Conservation (phyloP, 2,329 filamentous ascomycete species). For the Ascochyta clinopodiicola region DNA sequence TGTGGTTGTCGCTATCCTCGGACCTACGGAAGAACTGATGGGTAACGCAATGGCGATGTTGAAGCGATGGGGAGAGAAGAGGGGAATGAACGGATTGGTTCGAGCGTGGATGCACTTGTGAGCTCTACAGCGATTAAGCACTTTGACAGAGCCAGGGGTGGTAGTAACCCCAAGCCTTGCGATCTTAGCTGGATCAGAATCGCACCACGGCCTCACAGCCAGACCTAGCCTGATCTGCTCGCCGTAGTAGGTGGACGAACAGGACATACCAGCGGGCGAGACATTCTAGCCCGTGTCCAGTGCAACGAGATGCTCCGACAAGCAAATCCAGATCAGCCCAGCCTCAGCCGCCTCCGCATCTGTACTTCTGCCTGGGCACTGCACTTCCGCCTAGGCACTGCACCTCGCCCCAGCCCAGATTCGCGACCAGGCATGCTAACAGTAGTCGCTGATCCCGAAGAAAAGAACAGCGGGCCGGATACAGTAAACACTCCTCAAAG, state of each 20-base stretch:
- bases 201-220: neutral
- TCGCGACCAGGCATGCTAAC: no score
- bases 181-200: neutral
- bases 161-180: no score
- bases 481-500: no score
- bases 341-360: no score
- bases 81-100: constrained; percentile 14
- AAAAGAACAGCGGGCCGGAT: no score
- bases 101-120: constrained; percentile 16
- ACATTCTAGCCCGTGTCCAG: neutral
- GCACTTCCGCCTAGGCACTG: no score
- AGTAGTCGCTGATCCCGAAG: no score
- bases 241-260: no score
- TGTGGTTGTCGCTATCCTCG: constrained; percentile 29
- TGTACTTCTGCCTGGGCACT: no score
- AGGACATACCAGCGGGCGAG: no score
- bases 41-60: constrained; percentile 29
- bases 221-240: no score
- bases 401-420: no score
- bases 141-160: neutral
- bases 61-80: constrained; percentile 29
- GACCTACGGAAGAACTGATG: constrained; percentile 24
- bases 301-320: neutral
- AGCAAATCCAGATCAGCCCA: neutral
- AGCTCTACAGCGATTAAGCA: neutral